Base-by-base conservation (phyloP, 345 rosid genomes). In the Citrus cavaleriei region DNA sequence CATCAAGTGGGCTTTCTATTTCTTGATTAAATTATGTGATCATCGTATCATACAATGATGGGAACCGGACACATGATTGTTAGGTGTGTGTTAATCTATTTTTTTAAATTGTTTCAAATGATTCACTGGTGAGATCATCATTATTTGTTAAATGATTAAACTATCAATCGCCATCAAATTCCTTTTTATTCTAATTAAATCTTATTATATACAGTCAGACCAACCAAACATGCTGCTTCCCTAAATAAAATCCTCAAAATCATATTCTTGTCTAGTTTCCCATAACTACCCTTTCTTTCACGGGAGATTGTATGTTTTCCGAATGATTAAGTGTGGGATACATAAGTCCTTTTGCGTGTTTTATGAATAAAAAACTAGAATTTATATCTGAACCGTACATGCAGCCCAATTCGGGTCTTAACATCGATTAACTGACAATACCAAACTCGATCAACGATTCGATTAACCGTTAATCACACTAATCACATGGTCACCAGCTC, bases 401-500 rank as follows among this genome's bases (percentile, higher is more conserved):
- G 49, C 34, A 77, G 19, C 71, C 79, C 78, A 81, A 78, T 86
- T 81, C 70, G 61, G 32, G 68, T 73, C 78, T 66, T 71, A 58
- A 51, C 70, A 68, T 77, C 70, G 74, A 74, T 81, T 81, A 74
- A 81, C 82, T 61, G 70, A 82, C 62, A 65, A 73, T 71, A 34
- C 64, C 25, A 25, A 66, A 3, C 72, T 63, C 42, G 32, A 83
- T 51, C 80, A 69, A 66, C 59, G 82, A 81, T 72, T 77, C 34
- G 51, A 65, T 75, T 64, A 32, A 65, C 78, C 34, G 78, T 51
- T 64, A 34, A 51, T 75, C 61, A 42, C 59, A 25, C 57, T 78
- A 75, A 86, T 82, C 92, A 82, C 92, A 83, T 89, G 90, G 82
- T 67, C 70, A 84, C 93, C 92, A 90, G 89, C 90, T 90, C 87